phyloP scores from a whole-genome alignment of 805 yeast genomes.

The Kodamaea hsintzibuensis region DNA sequence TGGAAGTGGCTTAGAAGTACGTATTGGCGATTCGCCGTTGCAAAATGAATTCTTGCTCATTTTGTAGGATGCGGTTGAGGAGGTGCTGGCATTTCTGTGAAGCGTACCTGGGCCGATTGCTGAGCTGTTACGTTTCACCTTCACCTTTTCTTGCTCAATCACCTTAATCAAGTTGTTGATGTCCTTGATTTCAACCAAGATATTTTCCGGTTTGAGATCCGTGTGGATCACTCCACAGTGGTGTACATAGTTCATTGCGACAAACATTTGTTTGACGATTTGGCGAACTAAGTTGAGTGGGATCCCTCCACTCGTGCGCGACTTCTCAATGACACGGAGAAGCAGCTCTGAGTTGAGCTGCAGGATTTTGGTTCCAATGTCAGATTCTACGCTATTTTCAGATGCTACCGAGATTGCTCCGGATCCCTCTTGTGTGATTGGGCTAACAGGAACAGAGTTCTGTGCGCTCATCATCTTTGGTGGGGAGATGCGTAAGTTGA shows the following conservation, averaged over 20 bases:
- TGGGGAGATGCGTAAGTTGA: slow-evolving; percentile 8
- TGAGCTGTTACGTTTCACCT: slow-evolving; percentile 3
- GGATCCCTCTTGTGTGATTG: slow-evolving; percentile 3
- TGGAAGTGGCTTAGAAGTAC: slow-evolving; percentile 49
- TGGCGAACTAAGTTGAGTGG: slow-evolving; percentile 56
- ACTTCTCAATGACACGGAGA: slow-evolving; percentile 33
- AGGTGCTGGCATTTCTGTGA: slow-evolving; percentile 6
- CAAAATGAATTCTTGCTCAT: slow-evolving; percentile 13
- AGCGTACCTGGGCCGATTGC: background rate
- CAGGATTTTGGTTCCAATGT: slow-evolving; percentile 11
- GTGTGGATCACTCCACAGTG: slow-evolving; percentile 62
- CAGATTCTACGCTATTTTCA: slow-evolving; percentile 5
- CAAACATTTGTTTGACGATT: slow-evolving; percentile 54
- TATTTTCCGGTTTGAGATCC: slow-evolving; percentile 45
- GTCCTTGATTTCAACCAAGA: slow-evolving; percentile 51
- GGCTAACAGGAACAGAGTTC: background rate
- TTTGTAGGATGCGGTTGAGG: slow-evolving; percentile 11
- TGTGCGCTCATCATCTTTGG: background rate
- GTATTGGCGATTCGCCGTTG: slow-evolving; percentile 30
- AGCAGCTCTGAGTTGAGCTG: slow-evolving; percentile 22
- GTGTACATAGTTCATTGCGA: slow-evolving; percentile 60
- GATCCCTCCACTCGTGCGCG: slow-evolving; percentile 50
- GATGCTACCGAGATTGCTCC: background rate
- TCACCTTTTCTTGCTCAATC: slow-evolving; percentile 1
- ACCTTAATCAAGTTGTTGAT: slow-evolving; percentile 49